A percentile compares a stretch with the other conserved stretches of the same genome.
phyloP scores from a whole-genome alignment of 371 early-diverging fungal species.

The Mortierella sp. region DNA sequence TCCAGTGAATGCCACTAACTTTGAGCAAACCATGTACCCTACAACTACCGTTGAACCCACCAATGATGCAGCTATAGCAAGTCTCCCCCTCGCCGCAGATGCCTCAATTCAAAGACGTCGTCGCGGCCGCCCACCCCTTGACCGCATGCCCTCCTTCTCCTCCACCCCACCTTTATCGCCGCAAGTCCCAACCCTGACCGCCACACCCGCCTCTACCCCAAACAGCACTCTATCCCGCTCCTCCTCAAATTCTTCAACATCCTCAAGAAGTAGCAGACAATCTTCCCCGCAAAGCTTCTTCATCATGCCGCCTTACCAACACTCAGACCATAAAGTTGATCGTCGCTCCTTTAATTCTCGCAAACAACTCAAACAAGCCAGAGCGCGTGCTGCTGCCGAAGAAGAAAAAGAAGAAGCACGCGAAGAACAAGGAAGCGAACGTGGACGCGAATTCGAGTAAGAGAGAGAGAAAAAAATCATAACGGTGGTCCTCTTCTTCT shows the following conservation, averaged over 20 bases:
- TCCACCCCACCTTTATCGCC: background rate
- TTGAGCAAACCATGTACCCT: too few species aligned
- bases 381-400: background rate
- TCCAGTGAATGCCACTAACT: too few species aligned
- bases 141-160: slow-evolving; percentile 1
- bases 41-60: background rate
- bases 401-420: background rate
- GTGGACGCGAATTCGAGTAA: background rate
- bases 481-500: background rate
- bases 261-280: background rate
- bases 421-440: too few species aligned
- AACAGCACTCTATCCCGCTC: background rate
- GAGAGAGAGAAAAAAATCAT: background rate
- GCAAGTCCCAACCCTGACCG: background rate
- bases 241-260: background rate
- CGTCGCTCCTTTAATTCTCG: slow-evolving; percentile 29
- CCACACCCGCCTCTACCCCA: background rate
- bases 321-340: slow-evolving; percentile 26
- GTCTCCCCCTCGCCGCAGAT: background rate
- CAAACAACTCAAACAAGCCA: slow-evolving; percentile 32
- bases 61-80: too few species aligned
- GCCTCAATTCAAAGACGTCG: background rate
- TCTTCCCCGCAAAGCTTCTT: slow-evolving; percentile 11
- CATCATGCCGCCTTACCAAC: slow-evolving; percentile 23
- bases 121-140: slow-evolving; percentile 1